A percentile compares a stretch with the other conserved stretches of the same genome.
phyloP scores from a whole-genome alignment of 73 alveolate genomes.

The Paramecium pentaurelia region DNA sequence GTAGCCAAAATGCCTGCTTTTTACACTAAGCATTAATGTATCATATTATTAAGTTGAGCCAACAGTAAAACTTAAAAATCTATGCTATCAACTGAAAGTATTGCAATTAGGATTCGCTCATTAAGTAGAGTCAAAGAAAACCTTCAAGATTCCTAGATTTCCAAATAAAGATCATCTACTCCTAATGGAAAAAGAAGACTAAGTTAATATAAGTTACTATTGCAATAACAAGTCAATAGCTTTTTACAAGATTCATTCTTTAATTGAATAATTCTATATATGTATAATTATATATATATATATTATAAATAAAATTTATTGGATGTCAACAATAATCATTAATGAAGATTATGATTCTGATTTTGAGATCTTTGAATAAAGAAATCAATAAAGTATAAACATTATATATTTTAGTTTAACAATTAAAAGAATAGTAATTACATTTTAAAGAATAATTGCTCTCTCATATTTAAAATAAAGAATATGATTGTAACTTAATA shows the following conservation, averaged over 20 bases:
- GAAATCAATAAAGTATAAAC: not conserved
- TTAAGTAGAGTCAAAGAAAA: not conserved
- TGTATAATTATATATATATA: not conserved
- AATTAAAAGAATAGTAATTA: not conserved
- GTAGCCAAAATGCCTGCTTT: conserved; percentile 1
- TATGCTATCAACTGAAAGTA: not conserved
- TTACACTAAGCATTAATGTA: not conserved
- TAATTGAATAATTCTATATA: not conserved
- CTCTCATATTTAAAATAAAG: not conserved
- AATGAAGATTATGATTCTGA: not conserved
- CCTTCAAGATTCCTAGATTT: not conserved
- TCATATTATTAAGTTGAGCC: conserved; percentile 11
- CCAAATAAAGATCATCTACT: not conserved
- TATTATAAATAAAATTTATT: not conserved
- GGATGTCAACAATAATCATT: not conserved
- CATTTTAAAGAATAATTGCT: not conserved
- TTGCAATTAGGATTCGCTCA: not conserved
- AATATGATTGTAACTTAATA: not conserved
- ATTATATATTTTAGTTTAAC: not conserved
- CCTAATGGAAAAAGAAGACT: not conserved
- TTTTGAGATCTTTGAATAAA: not conserved
- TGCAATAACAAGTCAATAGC: not conserved
- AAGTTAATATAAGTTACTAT: not conserved
- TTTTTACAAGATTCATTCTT: not conserved
- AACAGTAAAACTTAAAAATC: not conserved